phyloP scores from a whole-genome alignment of 208 protist genomes.

The Trypanosomatidae sp. region DNA sequence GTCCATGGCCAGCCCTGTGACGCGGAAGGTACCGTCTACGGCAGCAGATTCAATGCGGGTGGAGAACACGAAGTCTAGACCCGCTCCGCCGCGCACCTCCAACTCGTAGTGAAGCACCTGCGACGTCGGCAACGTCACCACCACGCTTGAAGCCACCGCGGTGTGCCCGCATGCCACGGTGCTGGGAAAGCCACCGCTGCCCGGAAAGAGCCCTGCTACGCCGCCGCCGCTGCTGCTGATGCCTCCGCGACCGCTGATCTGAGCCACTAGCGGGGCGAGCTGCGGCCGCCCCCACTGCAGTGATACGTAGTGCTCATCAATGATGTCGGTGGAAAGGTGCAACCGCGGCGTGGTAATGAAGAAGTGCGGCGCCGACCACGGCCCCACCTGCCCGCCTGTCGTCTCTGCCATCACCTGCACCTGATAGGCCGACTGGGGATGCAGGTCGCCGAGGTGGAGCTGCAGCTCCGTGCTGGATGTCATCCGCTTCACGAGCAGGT shows the following conservation, averaged over 20 bases:
- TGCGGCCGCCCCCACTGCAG: constrained; percentile 55
- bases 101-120: constrained; percentile 56
- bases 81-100: constrained; percentile 39
- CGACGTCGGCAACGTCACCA: constrained; percentile 35
- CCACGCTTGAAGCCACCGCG: neutral
- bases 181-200: constrained; percentile 1
- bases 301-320: constrained; percentile 77
- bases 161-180: neutral
- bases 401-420: constrained; percentile 85
- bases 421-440: constrained; percentile 59
- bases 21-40: constrained; percentile 24
- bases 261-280: constrained; percentile 21
- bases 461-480: constrained; percentile 22
- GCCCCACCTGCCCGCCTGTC: constrained; percentile 69
- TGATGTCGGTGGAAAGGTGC: constrained; percentile 31
- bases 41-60: constrained; percentile 24
- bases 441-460: constrained; percentile 7
- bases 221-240: neutral
- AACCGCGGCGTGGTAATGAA: constrained; percentile 79
- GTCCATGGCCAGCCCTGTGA: constrained; percentile 59
- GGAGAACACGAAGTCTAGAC: constrained; percentile 28
- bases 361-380: constrained; percentile 71
- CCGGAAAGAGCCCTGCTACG: neutral
- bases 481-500: constrained; percentile 32
- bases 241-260: constrained; percentile 6